These are phyloP conservation scores for Phytopythium oedochilum DNA, from an alignment of 352 stramenopile genomes.

Conservation along the genomic window DNA sequence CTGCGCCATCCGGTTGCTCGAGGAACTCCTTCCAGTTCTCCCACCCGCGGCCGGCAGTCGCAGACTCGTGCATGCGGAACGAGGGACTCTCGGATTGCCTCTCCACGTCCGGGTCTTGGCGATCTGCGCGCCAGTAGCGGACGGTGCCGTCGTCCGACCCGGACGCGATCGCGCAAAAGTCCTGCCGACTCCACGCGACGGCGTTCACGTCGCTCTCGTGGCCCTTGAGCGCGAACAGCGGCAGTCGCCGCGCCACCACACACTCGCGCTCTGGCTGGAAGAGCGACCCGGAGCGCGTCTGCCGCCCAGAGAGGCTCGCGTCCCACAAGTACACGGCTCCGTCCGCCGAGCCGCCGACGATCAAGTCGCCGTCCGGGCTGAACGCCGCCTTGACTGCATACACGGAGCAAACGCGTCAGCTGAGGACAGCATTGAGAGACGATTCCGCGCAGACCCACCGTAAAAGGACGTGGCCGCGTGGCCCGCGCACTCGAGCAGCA, in stretches of 20 bases:
- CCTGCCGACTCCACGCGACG: slow-evolving; percentile 44
- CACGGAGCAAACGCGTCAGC: neutral
- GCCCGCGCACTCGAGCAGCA: slow-evolving; percentile 34
- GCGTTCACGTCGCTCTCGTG: slow-evolving; percentile 65
- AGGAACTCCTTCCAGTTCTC: slow-evolving; percentile 28
- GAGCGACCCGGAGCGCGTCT: neutral
- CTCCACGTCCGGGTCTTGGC: slow-evolving; percentile 2
- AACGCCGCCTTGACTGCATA: slow-evolving; percentile 40
- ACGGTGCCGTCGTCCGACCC: slow-evolving; percentile 69
- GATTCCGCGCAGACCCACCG: slow-evolving; percentile 10
- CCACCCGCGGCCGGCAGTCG: slow-evolving; percentile 14
- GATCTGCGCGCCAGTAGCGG: slow-evolving; percentile 32
- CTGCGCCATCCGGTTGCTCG: slow-evolving; percentile 22
- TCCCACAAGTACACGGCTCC: slow-evolving; percentile 62
- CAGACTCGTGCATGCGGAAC: neutral
- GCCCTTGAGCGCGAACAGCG: slow-evolving; percentile 45
- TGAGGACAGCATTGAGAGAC: neutral
- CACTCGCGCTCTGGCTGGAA: neutral
- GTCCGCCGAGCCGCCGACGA: slow-evolving; percentile 47
- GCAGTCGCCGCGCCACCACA: slow-evolving; percentile 6
- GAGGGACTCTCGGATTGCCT: neutral
- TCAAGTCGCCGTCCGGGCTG: slow-evolving; percentile 57
- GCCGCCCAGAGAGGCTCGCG: slow-evolving; percentile 3
- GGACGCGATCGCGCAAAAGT: slow-evolving; percentile 47
- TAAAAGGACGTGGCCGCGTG: slow-evolving; percentile 65